Percentiles rank a stretch among this genome's conserved stretches.
Conservation (phyloP, 805 yeast species). For the Lipomyces yamadae region DNA sequence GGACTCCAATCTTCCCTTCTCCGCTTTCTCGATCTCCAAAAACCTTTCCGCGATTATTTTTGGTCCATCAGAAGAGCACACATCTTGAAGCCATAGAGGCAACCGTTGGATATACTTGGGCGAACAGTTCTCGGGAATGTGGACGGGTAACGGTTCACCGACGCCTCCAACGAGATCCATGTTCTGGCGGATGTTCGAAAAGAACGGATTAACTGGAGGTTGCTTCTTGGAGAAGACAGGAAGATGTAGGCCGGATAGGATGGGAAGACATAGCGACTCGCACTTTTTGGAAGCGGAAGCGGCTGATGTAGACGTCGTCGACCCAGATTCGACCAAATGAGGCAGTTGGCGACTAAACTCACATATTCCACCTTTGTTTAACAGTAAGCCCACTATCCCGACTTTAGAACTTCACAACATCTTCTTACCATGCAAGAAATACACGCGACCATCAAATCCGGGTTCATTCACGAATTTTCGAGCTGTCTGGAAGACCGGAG, state of each 20-base stretch:
- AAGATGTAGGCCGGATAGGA: slow-evolving; percentile 41
- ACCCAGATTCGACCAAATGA: slow-evolving; percentile 8
- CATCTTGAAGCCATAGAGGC: slow-evolving; percentile 60
- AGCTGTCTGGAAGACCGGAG: slow-evolving; percentile 32
- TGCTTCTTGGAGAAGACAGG: slow-evolving; percentile 37
- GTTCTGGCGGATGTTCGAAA: slow-evolving; percentile 41
- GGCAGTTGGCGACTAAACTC: slow-evolving; percentile 19
- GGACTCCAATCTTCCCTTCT: slow-evolving; percentile 65
- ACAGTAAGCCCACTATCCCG: neutral
- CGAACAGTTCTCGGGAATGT: slow-evolving; percentile 36
- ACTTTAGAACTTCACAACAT: neutral
- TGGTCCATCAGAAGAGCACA: slow-evolving; percentile 49
- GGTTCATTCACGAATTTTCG: slow-evolving; percentile 31
- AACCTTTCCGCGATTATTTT: slow-evolving; percentile 58
- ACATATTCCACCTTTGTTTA: slow-evolving; percentile 22
- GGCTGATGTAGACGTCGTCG: neutral
- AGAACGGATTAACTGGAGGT: slow-evolving; percentile 41
- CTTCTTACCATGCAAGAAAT: slow-evolving; percentile 42
- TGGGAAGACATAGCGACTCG: slow-evolving; percentile 34
- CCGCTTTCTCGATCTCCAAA: slow-evolving; percentile 68
- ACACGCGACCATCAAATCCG: slow-evolving; percentile 33
- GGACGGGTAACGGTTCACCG: slow-evolving; percentile 41
- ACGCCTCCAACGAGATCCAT: slow-evolving; percentile 41
- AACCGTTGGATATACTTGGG: slow-evolving; percentile 41
- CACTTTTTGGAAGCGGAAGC: slow-evolving; percentile 1